Evolutionary conservation across 1,284 basidiomycete species (phyloP).

Genomic region (Boletus coffeatus): DNA sequence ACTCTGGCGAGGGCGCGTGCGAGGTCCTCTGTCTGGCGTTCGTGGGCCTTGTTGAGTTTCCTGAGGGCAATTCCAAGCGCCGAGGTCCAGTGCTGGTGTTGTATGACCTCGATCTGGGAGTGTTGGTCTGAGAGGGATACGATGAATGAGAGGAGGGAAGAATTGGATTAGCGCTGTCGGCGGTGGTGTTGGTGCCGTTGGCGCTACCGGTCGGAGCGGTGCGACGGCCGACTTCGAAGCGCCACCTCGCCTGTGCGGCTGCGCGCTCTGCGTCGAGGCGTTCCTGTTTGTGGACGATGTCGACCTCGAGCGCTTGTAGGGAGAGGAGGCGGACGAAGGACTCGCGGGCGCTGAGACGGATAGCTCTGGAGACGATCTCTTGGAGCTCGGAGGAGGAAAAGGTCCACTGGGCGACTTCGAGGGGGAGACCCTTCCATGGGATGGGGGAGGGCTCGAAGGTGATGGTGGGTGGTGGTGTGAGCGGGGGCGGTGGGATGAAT

Average conservation of each 20-base stretch:
- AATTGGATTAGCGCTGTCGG: conserved; percentile 24
- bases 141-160: conserved; percentile 47
- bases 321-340: conserved; percentile 68
- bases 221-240: conserved; percentile 62
- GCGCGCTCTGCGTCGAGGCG: conserved; percentile 47
- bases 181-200: neutral
- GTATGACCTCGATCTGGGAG: conserved; percentile 52
- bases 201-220: conserved; percentile 24
- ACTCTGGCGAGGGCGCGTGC: conserved; percentile 42
- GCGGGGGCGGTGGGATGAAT: conserved; percentile 29
- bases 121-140: conserved; percentile 56
- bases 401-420: conserved; percentile 74
- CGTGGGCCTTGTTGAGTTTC: conserved; percentile 71
- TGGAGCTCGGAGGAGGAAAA: conserved; percentile 66
- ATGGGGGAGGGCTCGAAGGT: conserved; percentile 53
- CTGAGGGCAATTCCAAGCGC: conserved; percentile 70
- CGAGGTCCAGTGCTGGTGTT: conserved; percentile 63
- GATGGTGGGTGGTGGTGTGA: conserved; percentile 43
- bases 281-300: conserved; percentile 52
- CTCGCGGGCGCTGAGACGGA: conserved; percentile 63
- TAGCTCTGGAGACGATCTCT: conserved; percentile 65
- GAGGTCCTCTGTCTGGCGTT: conserved; percentile 55
- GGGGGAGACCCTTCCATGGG: conserved; percentile 58
- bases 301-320: conserved; percentile 51
- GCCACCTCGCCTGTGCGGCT: conserved; percentile 57